Evolutionary conservation across 2,329 filamentous ascomycete genomes (phyloP), one percentile per base, ranked within the genome.

Genomic region (Verticillium nubilum): DNA sequence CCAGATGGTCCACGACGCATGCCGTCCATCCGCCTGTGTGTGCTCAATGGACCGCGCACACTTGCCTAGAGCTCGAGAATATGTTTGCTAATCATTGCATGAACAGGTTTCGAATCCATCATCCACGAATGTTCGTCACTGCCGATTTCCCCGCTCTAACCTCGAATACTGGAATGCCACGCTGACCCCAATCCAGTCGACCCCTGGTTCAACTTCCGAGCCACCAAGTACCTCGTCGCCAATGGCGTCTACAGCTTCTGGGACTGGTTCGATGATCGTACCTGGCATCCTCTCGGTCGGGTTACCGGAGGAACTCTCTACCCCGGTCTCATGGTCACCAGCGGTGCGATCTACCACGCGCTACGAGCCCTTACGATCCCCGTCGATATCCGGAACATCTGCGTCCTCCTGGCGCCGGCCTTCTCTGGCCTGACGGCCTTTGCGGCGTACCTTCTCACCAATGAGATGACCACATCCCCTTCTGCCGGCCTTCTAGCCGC

Each of bases 261-360:
- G 95, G 94, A 99, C 76, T 99, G 95, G 95, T 99, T 99, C 72
- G 95, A 99, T 77, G 95, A 99, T 81, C 88, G 95, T 80, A 99
- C 95, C 86, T 99, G 95, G 95, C 94, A 99, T 78, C 95, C 95
- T 68, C 89, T 99, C 63, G 95, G 95, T 69, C 92, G 95, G 80
- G 95, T 99, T 72, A 99, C 95, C 62, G 95, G 95, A 77, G 95
- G 95, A 72, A 99, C 95, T n/a, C 86, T 99, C 64, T 99, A 99
- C 75, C 95, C 95, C 56, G 95, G 95, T 69, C 84, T 99, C 70
- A 99, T 99, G 95, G 96, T 99, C 68, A 99, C 95, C 72, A 98
- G 94, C 77, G 96, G 95, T 68, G 87, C 84, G 76, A 98, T 99
- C 77, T 98, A 97, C 82, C 94, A 99, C 75, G 78, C 91, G 70